These are phyloP conservation scores for Plantago elongata DNA, from an alignment of 257 asterid genomes.

Conservation along the genomic window DNA sequence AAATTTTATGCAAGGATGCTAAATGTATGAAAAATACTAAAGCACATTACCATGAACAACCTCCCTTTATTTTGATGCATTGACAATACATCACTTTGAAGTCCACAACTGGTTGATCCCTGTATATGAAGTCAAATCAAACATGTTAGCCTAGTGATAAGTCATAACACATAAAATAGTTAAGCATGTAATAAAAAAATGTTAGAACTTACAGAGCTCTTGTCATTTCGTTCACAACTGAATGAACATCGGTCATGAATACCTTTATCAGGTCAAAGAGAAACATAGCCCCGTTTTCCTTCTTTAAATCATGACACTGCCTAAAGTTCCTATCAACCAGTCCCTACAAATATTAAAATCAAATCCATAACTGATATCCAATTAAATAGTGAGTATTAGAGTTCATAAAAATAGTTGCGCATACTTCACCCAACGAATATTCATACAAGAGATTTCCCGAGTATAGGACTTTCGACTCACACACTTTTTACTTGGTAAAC, in stretches of 20 bases:
- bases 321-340: slow-evolving; percentile 32
- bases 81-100: slow-evolving; percentile 21
- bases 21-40: not conserved
- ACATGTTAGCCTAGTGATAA: not conserved
- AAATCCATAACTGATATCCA: not conserved
- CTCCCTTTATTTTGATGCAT: slow-evolving; percentile 44
- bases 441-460: no score
- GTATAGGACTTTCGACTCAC: not conserved
- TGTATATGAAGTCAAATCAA: slow-evolving; percentile 13
- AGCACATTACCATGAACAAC: slow-evolving; percentile 37
- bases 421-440: no score
- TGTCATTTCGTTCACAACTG: slow-evolving; percentile 21
- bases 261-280: slow-evolving; percentile 29
- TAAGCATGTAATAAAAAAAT: not conserved
- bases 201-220: slow-evolving; percentile 28
- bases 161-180: not conserved
- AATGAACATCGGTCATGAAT: slow-evolving; percentile 25
- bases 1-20: no score
- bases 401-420: no score
- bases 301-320: slow-evolving; percentile 32
- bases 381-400: not conserved
- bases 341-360: slow-evolving; percentile 26
- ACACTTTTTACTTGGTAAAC: no score
- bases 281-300: slow-evolving; percentile 28
- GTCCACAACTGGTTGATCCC: slow-evolving; percentile 33